Evolutionary conservation across 2,329 filamentous ascomycete species (phyloP), one percentile per base, ranked within the genome.

Genomic region (Scopulariopsis brevicaulis): DNA sequence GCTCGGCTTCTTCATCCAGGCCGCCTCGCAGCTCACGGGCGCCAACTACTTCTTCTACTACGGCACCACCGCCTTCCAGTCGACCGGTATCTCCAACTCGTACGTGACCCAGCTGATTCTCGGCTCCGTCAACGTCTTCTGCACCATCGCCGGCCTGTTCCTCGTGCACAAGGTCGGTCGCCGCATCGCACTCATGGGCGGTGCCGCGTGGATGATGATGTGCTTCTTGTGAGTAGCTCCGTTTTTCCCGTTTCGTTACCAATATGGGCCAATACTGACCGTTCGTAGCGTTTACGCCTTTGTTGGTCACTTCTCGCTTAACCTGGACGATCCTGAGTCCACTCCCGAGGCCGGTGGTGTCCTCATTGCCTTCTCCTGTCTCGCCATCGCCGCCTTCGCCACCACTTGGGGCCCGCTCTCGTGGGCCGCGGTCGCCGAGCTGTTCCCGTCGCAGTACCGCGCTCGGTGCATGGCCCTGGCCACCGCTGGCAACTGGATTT

Each of bases 21-120:
- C 82, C 50, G 79, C 84, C 5, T 84, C 88, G 68, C 85, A 89
- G 65, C 73, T 89, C 2, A 87, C 84, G 1, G 85, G 85, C 35
- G 82, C 80, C 59, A 86, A 86, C 70, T 86, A 83, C 70, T 85
- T 83, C 73, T 86, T 86, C 69, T 83, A 83, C 69, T 87, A 85
- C 65, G 80, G 79, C 25, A 83, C 80, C 48, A 85, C 82, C 4
- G 82, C 88, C 63, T 89, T 90, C 69, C 66, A 75, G 15, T 77
- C 84, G 1, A 84, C 84, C 1, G 86, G 86, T 63, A 77, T 89
- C 32, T 69, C 65, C 60, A 82, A 90, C 72, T 80, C 79, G 55
- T 89, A 85, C 64, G 73, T 84, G 56, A 88, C 84, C 1, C 83
- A 86, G 65, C 84, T 88, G 64, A 85, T 88, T 60, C 77, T 87